Evolutionary conservation across 192 early-diverging fungal genomes (phyloP), one percentile per base, ranked within the genome.

Genomic region (Backusella tarrabulga): DNA sequence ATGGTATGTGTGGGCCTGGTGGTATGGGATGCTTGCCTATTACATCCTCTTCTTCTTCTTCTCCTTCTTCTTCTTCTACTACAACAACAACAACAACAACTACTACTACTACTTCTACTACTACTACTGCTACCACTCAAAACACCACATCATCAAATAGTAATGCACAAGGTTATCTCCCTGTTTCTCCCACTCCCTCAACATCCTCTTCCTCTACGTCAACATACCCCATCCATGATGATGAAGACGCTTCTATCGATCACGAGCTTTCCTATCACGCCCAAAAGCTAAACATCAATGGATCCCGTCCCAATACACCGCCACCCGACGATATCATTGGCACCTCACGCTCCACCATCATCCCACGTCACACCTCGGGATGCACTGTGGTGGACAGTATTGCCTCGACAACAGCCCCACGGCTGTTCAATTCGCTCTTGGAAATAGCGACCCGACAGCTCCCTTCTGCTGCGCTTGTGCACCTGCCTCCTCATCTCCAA

Each of bases 391-490:
- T 73, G 4, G 72, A 73, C 15, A 14, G 6, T 41, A 36, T 26
- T 12, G 60, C 32, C 46, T 34, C 29, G 36, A 32, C 23, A 19
- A 70, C 72, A 38, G 32, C 9, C 19, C 66, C 6, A 72, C 75
- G 6, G 15, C 79, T 87, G 19, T 72, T 86, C 23, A 84, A 84
- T 32, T 80, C 87, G 15, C 74, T 88, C 2, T 67, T 76, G 35
- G 87, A 88, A 67, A 77, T 87, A 6, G 83, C 85, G 3, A 82
- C 82, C 1, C 78, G 87, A 32, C 44, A 78, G 67, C 44, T 79
- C 15, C 50, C 79, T 73, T 32, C 44, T 76, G 56, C 78, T 50
- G 7, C 29, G 34, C 6, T 19, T 32, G 23, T 34, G 17, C 46
- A 50, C n/a, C 17, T 50, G 6, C 19, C 46, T 7, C 46, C 46